Percentiles rank a stretch among this genome's conserved stretches.
Conservation (phyloP, 2,329 filamentous ascomycete species). For the Penicillium concentricum region DNA sequence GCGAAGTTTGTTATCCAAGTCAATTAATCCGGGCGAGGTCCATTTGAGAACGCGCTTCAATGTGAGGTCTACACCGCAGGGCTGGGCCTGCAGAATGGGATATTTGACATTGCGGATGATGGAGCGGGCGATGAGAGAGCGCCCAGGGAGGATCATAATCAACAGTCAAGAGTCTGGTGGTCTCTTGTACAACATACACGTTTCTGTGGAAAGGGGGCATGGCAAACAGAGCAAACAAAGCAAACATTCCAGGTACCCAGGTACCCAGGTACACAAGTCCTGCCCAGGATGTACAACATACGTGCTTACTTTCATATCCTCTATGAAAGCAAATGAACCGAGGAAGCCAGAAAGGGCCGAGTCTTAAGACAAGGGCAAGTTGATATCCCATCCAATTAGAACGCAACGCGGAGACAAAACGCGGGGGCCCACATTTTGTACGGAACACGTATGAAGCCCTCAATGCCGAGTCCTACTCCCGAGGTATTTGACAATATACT, state of each 20-base stretch:
- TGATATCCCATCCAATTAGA: not conserved
- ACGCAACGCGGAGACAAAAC: not conserved
- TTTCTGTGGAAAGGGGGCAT: not conserved
- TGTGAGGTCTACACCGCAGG: conserved; percentile 34
- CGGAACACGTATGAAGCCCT: not conserved
- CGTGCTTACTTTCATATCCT: too few relatives aligned
- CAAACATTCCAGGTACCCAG: too few relatives aligned
- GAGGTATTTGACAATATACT: not conserved
- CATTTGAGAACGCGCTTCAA: conserved; percentile 26
- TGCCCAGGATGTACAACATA: too few relatives aligned
- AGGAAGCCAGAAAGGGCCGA: not conserved
- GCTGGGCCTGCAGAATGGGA: conserved; percentile 27
- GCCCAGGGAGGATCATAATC: conserved; percentile 20
- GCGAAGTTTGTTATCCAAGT: conserved; percentile 32
- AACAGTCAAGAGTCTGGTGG: too few relatives aligned
- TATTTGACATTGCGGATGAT: conserved; percentile 22
- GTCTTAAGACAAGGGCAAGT: not conserved
- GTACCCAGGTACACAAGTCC: too few relatives aligned
- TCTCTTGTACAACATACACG: too few relatives aligned
- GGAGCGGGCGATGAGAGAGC: conserved; percentile 16
- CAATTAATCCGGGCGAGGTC: conserved; percentile 30
- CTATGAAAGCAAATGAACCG: too few relatives aligned
- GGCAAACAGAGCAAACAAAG: not conserved
- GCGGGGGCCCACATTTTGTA: not conserved
- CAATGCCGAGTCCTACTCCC: not conserved